Conservation (phyloP, 495 filamentous ascomycete species). For the Hypoxylon fuscum region DNA sequence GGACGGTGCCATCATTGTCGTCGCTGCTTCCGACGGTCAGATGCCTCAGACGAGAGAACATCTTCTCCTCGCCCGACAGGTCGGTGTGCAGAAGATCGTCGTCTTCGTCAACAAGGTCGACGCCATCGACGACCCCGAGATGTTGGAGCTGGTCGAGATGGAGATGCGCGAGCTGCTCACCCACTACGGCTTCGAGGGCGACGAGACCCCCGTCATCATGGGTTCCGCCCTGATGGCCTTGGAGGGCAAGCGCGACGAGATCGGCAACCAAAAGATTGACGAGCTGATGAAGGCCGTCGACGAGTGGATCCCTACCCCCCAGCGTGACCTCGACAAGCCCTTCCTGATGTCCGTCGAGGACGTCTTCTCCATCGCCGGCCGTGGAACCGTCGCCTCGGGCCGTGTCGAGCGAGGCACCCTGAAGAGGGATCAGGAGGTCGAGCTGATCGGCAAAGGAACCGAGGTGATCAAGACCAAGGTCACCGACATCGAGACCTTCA, state of each 20-base stretch:
- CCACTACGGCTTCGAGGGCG: constrained; percentile 95
- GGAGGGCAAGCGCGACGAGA: constrained; percentile 85
- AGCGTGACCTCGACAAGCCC: constrained; percentile 92
- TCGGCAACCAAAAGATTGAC: constrained; percentile 85
- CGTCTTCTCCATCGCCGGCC: constrained; percentile 96
- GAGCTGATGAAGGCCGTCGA: constrained; percentile 90
- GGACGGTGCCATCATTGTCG: constrained; percentile 98
- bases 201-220: constrained; percentile 95
- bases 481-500: constrained; percentile 99
- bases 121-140: constrained; percentile 93
- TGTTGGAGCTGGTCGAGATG: constrained; percentile 99
- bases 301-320: constrained; percentile 92
- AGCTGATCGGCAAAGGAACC: constrained; percentile 84
- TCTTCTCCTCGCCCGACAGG: constrained; percentile 95
- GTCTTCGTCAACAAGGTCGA: constrained; percentile 99
- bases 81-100: constrained; percentile 96
- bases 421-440: constrained; percentile 92
- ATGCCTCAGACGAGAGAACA: constrained; percentile 99
- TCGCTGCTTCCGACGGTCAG: constrained; percentile 97
- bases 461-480: constrained; percentile 95
- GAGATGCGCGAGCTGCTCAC: constrained; percentile 97
- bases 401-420: constrained; percentile 95
- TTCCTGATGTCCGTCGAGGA: constrained; percentile 99
- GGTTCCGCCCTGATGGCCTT: constrained; percentile 96
- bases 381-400: constrained; percentile 95